phyloP scores from a whole-genome alignment of 306 rosid genomes.

The Acmispon strigosus region DNA sequence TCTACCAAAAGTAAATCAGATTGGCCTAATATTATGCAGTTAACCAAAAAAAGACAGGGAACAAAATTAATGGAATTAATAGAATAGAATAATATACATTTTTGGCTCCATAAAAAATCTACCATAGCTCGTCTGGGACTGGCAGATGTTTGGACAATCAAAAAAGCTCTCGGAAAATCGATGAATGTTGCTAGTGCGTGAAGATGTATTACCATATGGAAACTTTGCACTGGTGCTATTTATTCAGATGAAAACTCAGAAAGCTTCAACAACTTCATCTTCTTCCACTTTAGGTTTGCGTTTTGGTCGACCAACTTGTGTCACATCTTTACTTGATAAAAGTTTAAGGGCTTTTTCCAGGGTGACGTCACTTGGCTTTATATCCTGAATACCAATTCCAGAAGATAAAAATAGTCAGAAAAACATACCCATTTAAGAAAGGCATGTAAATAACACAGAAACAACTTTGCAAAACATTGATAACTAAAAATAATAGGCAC shows the following conservation, averaged over 20 bases:
- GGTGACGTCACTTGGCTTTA: constrained; percentile 50
- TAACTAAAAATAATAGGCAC: background rate
- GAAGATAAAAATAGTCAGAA: background rate
- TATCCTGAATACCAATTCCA: constrained; percentile 41
- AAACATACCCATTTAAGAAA: background rate
- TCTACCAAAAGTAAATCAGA: constrained; percentile 3
- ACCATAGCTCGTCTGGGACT: background rate
- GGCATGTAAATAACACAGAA: background rate
- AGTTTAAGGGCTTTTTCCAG: constrained; percentile 65
- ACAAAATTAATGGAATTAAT: constrained; percentile 9
- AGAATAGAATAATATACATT: constrained; percentile 8
- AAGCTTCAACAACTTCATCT: constrained; percentile 45
- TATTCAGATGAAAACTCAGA: constrained; percentile 21
- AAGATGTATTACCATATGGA: background rate
- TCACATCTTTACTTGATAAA: constrained; percentile 44
- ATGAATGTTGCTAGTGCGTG: background rate
- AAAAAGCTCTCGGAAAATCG: background rate
- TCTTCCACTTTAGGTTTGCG: constrained; percentile 42
- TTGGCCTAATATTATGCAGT: constrained; percentile 12
- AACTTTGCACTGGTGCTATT: background rate
- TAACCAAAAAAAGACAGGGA: background rate
- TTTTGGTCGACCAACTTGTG: constrained; percentile 58
- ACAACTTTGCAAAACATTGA: background rate
- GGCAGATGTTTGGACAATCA: background rate
- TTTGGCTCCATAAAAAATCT: constrained; percentile 16